phyloP scores from a whole-genome alignment of 306 rosid species.

The Pachyrhizus erosus region DNA sequence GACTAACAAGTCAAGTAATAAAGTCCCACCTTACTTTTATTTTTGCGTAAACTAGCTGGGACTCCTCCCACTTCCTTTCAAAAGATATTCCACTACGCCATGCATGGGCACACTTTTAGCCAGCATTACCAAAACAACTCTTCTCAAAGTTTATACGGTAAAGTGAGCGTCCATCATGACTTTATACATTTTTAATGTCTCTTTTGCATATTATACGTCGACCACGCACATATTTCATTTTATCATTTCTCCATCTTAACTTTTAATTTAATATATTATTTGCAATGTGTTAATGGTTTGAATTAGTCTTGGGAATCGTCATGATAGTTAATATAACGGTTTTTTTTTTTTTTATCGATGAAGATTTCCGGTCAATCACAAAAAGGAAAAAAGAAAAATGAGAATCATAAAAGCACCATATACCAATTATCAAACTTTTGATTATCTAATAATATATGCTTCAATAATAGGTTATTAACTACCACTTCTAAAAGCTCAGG shows the following conservation, averaged over 20 bases:
- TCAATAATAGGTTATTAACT: too few relatives aligned
- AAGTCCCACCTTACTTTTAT: conserved; percentile 37
- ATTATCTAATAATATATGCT: too few relatives aligned
- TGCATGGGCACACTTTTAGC: conserved; percentile 38
- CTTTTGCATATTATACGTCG: not conserved
- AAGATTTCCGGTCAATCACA: too few relatives aligned
- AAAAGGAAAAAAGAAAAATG: too few relatives aligned
- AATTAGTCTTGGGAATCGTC: too few relatives aligned
- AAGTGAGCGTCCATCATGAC: not conserved
- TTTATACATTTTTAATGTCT: not conserved
- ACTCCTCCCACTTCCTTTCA: conserved; percentile 38
- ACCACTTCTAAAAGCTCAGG: too few relatives aligned
- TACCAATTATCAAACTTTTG: too few relatives aligned
- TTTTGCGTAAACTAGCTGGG: conserved; percentile 43
- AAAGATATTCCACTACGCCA: conserved; percentile 48
- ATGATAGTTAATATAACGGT: too few relatives aligned
- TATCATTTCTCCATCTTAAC: not conserved
- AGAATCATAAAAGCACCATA: too few relatives aligned
- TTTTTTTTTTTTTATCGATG: too few relatives aligned
- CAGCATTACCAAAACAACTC: not conserved
- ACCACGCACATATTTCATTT: not conserved
- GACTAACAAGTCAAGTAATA: conserved; percentile 27
- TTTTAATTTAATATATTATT: not conserved
- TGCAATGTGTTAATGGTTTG: too few relatives aligned
- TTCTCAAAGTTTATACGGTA: not conserved